Base-by-base conservation (phyloP, 139 green algal species). In the Eudorina sp. region DNA sequence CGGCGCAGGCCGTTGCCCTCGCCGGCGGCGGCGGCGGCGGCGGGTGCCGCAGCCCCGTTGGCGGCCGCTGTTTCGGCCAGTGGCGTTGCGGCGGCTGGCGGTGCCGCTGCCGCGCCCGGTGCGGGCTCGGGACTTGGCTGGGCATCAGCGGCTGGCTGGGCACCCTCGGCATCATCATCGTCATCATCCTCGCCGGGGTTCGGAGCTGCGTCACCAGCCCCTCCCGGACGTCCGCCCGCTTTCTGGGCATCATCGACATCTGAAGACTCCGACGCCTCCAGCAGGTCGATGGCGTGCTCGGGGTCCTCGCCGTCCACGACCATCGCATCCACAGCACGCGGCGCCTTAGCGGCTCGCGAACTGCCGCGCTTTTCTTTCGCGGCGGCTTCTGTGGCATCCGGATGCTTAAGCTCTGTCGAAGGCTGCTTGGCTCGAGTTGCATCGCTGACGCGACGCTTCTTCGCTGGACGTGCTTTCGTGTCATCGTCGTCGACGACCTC, bases 1-100 rank as follows among this genome's bases (percentile, higher is more conserved):
- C 78, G 78, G 40, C 66, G 78, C 34, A 85, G 55, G 21, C 78
- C 78, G 55, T 85, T 75, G n/a, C 29, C 74, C 6, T 29, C 38
- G 36, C 36, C 68, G 36, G 7, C 7, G 9, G 36, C 36, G 13
- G 36, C 36, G 5, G 38, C 36, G 68, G 68, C 9, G 9, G 9
- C 36, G n/a, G 68, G 21, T 76, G 36, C 14, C 4, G 38, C 3
- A n/a, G 29, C n/a, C 6, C 3, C 68, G 36, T 9, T 31, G 36
- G 11, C 68, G 36, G 36, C 68, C 27, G 68, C 68, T 9, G 16
- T n/a, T 36, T 48, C 19, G 2, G 27, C 34, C 16, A 36, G 31
- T 48, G 68, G 21, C 21, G 34, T 27, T 4, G 34, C 7, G 36
- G 31, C 45, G 5, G 72, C 41, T 3, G 27, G 11, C 7, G 72